Conservation (phyloP, 495 filamentous ascomycete genomes). For the Neurospora hispaniola region DNA sequence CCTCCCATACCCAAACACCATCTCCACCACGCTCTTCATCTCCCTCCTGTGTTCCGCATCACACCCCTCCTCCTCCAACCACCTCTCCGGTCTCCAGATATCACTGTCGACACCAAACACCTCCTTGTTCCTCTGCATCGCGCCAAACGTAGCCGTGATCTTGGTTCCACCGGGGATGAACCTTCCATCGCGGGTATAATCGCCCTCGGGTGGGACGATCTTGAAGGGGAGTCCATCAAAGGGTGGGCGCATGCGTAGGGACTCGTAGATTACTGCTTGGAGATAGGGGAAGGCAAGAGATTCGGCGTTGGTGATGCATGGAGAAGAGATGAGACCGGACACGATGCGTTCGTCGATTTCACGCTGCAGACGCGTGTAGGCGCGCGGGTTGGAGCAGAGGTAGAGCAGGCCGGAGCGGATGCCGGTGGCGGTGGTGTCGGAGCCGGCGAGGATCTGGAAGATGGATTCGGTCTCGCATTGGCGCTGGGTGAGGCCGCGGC, state of each 20-base stretch:
- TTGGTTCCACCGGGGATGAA: conserved; percentile 42
- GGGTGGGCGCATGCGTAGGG: conserved; percentile 35
- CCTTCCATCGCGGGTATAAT: conserved; percentile 30
- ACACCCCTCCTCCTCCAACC: conserved; percentile 28
- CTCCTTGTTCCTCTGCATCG: conserved; percentile 20
- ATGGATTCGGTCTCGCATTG: conserved; percentile 27
- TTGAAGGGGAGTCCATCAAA: conserved; percentile 26
- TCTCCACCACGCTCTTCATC: conserved; percentile 29
- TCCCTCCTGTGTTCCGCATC: conserved; percentile 18
- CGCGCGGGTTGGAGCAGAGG: conserved; percentile 32
- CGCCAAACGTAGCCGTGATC: conserved; percentile 38
- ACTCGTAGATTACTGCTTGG: conserved; percentile 41
- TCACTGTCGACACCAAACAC: conserved; percentile 40
- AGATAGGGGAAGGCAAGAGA: conserved; percentile 32
- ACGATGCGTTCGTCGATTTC: conserved; percentile 42
- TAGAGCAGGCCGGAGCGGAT: conserved; percentile 45
- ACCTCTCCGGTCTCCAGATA: conserved; percentile 46
- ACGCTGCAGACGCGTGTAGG: conserved; percentile 42
- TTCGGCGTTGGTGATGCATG: conserved; percentile 27
- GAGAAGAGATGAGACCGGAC: conserved; percentile 19
- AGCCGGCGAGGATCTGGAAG: conserved; percentile 46
- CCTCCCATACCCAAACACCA: conserved; percentile 34
- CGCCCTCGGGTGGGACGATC: conserved; percentile 41
- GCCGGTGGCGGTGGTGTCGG: conserved; percentile 54
- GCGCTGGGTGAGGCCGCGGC: conserved; percentile 17